Conservation (phyloP, 306 rosid species). For the Ochetophila trinervis region DNA sequence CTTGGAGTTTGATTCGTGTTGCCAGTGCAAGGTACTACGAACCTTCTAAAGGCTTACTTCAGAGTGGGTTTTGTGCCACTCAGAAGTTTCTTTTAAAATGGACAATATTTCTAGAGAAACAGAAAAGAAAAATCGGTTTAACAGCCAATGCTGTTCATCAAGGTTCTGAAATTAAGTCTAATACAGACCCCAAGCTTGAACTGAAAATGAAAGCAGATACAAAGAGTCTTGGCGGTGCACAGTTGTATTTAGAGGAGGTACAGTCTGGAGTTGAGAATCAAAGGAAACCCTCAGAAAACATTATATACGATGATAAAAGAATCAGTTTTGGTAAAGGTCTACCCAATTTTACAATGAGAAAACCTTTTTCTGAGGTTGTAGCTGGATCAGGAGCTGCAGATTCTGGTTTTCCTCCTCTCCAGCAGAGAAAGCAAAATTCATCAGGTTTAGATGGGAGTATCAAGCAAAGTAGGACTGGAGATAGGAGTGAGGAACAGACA, state of each 20-base stretch:
- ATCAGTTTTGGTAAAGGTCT: conserved; percentile 65
- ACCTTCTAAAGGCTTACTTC: conserved; percentile 80
- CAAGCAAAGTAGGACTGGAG: conserved; percentile 51
- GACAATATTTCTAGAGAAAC: conserved; percentile 54
- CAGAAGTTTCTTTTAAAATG: conserved; percentile 71
- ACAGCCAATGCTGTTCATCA: conserved; percentile 38
- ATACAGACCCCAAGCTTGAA: conserved; percentile 35
- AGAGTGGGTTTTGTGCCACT: conserved; percentile 75
- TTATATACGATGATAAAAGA: conserved; percentile 47
- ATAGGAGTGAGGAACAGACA: conserved; percentile 36
- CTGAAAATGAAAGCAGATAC: conserved; percentile 33
- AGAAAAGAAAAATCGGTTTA: conserved; percentile 32
- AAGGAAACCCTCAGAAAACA: conserved; percentile 38
- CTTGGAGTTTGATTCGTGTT: conserved; percentile 85
- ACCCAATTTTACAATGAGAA: conserved; percentile 70
- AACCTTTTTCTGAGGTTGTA: conserved; percentile 96
- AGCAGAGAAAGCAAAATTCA: conserved; percentile 52
- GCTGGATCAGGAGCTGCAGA: conserved; percentile 68
- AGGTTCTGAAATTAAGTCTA: conserved; percentile 32
- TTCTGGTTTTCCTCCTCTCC: conserved; percentile 86
- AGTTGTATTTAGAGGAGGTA: conserved; percentile 33
- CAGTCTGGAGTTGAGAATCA: conserved; percentile 46
- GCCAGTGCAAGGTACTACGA: conserved; percentile 87
- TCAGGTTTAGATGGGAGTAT: conserved; percentile 51
- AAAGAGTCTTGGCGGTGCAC: conserved; percentile 32